Evolutionary conservation across 225 moss, liverwort and hornwort genomes (phyloP), one percentile per base, ranked within the genome.

Genomic region (Polytrichum commune): DNA sequence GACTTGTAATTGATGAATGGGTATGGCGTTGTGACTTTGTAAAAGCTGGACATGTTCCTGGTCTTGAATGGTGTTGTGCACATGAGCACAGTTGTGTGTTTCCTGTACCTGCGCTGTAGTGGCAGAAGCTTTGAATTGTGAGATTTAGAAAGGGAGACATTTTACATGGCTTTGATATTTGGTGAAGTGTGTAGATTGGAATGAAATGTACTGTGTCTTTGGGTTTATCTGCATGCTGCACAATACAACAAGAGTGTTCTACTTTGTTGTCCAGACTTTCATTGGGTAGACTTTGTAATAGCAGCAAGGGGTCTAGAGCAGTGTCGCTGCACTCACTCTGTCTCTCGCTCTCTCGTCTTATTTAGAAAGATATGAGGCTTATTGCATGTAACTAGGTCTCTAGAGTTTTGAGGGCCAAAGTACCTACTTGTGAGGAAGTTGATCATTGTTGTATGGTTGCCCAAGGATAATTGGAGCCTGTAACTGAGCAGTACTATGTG

Each of bases 1-100:
- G 96, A 63, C 90, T 89, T 64, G 96, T 96, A 62, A 93, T 96
- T 73, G 93, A 96, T 72, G 96, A 96, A 89, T 96, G 96, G 96
- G 96, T 96, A 73, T 75, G 38, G 13, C 13, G 8, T 62, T 26
- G 28, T 57, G 8, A 35, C 19, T 35, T 22, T 54, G 19, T 55
- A 25, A 61, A 65, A 29, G n/a, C 20, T 58, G 58, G 58, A 8
- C 23, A n/a, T 58, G 38, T 38, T 38, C 38, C 13, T 38, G 0
- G 38, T 38, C 1, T 10, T 10, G 38, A 38, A 38, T 13, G 38
- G 3, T 38, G 4, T 32, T 3, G 38, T 13, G 38, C 3, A 38
- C 13, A 38, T 38, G 0, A 13, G 13, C 10, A 3, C 38, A 38
- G 38, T 38, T 38, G 2, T 38, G 10, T 13, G 38, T 38, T 38